Percentiles rank a stretch among this genome's conserved stretches.
phyloP scores from a whole-genome alignment of 164 flowering plant species.

The Cinnamomum micranthum region DNA sequence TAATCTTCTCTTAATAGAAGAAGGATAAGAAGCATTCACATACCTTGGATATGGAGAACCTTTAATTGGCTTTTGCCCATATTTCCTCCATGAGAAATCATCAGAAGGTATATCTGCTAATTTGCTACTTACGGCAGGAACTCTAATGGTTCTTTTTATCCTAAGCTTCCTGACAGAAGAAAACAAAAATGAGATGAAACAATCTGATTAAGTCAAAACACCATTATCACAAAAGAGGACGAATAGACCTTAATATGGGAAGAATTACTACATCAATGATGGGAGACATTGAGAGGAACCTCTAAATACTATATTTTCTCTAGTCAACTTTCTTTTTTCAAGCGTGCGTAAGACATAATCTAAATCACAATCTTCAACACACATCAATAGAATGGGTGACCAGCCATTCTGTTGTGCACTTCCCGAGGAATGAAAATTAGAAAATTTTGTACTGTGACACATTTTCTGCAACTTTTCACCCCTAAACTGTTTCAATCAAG shows the following conservation, averaged over 20 bases:
- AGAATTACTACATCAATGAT: background rate
- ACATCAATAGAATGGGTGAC: too few relatives aligned
- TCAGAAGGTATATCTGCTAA: conserved; percentile 39
- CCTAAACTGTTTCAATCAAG: too few relatives aligned
- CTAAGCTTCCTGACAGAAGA: conserved; percentile 27
- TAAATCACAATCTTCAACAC: too few relatives aligned
- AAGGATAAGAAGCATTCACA: background rate
- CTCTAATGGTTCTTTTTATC: conserved; percentile 29
- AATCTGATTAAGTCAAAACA: background rate
- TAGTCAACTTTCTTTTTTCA: too few relatives aligned
- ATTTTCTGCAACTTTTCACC: too few relatives aligned
- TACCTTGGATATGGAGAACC: conserved; percentile 53
- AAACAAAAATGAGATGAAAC: background rate
- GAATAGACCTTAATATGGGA: background rate
- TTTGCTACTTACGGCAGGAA: conserved; percentile 31
- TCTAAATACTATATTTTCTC: too few relatives aligned
- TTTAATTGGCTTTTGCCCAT: conserved; percentile 47
- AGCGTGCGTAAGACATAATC: too few relatives aligned
- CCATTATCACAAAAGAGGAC: background rate
- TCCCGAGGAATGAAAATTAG: too few relatives aligned
- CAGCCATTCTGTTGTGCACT: too few relatives aligned
- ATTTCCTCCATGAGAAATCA: conserved; percentile 42
- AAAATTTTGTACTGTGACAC: too few relatives aligned
- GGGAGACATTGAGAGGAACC: background rate
- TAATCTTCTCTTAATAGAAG: background rate